Evolutionary conservation across 306 rosid genomes (phyloP).

Genomic region (Arachis stenosperma): DNA sequence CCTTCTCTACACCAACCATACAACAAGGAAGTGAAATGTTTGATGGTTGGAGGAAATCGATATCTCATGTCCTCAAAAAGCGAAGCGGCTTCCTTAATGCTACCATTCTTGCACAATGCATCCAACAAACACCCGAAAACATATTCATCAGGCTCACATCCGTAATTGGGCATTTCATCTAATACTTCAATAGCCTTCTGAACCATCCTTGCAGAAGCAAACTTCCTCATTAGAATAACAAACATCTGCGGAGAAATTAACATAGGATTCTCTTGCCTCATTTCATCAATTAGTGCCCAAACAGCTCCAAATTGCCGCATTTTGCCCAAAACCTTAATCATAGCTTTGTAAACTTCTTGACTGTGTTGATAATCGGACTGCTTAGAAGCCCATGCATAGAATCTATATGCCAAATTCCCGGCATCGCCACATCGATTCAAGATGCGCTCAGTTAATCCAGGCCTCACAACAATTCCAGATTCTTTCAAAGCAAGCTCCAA

Average conservation of each 20-base stretch:
- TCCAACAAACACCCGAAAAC: conserved; percentile 85
- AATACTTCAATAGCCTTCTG: conserved; percentile 77
- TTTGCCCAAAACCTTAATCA: conserved; percentile 71
- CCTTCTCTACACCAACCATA: conserved; percentile 95
- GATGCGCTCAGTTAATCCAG: conserved; percentile 74
- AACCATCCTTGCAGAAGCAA: conserved; percentile 86
- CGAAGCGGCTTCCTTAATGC: conserved; percentile 74
- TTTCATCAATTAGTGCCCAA: conserved; percentile 85
- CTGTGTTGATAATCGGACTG: conserved; percentile 62
- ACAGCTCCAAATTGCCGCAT: conserved; percentile 89
- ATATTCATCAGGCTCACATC: conserved; percentile 79
- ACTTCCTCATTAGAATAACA: conserved; percentile 79
- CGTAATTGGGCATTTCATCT: conserved; percentile 89
- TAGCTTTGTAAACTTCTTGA: conserved; percentile 69
- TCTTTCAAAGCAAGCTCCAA: conserved; percentile 78
- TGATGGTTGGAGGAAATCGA: conserved; percentile 57
- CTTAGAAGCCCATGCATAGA: conserved; percentile 80
- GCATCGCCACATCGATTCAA: conserved; percentile 86
- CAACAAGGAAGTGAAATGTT: conserved; percentile 83
- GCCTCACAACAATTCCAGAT: conserved; percentile 67
- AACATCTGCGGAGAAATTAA: conserved; percentile 66
- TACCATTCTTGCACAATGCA: conserved; percentile 86
- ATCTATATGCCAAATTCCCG: conserved; percentile 76
- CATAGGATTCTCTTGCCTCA: conserved; percentile 71
- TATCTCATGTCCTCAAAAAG: conserved; percentile 79